Conservation (phyloP, 176 grass and related monocot genomes). For the Cenchrus purpureus region DNA sequence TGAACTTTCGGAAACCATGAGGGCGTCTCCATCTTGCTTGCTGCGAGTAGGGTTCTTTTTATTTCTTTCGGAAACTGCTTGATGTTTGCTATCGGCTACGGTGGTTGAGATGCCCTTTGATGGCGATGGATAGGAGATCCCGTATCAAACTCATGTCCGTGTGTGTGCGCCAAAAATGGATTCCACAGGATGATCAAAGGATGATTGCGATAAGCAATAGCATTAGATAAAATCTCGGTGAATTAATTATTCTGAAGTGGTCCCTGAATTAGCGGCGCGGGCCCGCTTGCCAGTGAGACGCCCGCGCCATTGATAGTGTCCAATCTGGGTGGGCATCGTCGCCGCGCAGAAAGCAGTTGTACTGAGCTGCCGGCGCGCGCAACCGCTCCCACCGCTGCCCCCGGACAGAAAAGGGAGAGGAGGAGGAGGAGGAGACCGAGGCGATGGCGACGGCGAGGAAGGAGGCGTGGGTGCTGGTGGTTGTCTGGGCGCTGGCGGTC, state of each 20-base stretch:
- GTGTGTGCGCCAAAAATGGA: neutral
- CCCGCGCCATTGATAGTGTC: neutral
- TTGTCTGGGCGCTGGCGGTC: slow-evolving; percentile 30
- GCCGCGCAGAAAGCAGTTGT: neutral
- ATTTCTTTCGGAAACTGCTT: neutral
- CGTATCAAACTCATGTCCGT: neutral
- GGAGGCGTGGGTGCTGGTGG: slow-evolving; percentile 11
- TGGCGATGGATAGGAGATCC: neutral
- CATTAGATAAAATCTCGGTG: neutral
- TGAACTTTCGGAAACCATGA: too few species aligned
- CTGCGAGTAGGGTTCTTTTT: too few species aligned
- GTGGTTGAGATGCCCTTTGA: neutral
- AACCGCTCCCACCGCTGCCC: neutral
- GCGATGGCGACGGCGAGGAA: slow-evolving; percentile 1
- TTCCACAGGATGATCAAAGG: neutral
- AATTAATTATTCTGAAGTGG: neutral
- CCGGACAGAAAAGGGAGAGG: neutral
- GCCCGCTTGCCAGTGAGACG: slow-evolving; percentile 15
- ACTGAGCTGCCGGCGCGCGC: neutral
- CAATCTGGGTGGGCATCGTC: neutral
- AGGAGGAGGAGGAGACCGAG: neutral
- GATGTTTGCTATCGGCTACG: neutral
- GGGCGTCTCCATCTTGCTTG: neutral
- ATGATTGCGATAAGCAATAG: neutral
- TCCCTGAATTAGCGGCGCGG: neutral